phyloP scores from a whole-genome alignment of 768 basidiomycete genomes.

The Xerocomus potaroensis region DNA sequence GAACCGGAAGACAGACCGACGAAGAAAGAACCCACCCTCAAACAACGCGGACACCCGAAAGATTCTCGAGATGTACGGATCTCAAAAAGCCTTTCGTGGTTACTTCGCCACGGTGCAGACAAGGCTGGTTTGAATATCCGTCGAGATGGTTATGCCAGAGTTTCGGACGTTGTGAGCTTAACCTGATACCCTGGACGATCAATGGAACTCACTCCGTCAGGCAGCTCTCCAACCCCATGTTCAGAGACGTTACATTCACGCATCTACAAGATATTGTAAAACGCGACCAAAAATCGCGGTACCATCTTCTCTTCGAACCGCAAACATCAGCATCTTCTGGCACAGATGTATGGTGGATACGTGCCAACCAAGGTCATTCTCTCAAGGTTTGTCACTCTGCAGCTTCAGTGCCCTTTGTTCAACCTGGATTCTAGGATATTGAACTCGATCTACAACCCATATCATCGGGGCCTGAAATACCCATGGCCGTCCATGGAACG shows the following conservation, averaged over 20 bases:
- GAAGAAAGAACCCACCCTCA: constrained; percentile 29
- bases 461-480: constrained; percentile 54
- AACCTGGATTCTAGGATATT: constrained; percentile 45
- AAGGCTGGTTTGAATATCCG: constrained; percentile 73
- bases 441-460: constrained; percentile 64
- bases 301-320: constrained; percentile 52
- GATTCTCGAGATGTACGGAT: constrained; percentile 67
- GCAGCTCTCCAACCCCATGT: constrained; percentile 67
- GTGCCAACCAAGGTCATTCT: constrained; percentile 89
- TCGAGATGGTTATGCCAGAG: constrained; percentile 79
- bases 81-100: constrained; percentile 86
- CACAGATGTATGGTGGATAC: constrained; percentile 70
- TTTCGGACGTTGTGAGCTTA: constrained; percentile 75
- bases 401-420: background rate
- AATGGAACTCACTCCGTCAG: constrained; percentile 5
- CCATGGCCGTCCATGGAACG: constrained; percentile 84
- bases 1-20: constrained; percentile 5
- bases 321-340: constrained; percentile 28
- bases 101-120: constrained; percentile 87
- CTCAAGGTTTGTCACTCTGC: constrained; percentile 50
- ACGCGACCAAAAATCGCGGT: constrained; percentile 64
- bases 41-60: constrained; percentile 53
- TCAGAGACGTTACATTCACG: constrained; percentile 55
- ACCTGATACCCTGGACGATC: background rate
- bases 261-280: constrained; percentile 60